phyloP scores from a whole-genome alignment of 2,329 filamentous ascomycete genomes.

The Nemania diffusa region DNA sequence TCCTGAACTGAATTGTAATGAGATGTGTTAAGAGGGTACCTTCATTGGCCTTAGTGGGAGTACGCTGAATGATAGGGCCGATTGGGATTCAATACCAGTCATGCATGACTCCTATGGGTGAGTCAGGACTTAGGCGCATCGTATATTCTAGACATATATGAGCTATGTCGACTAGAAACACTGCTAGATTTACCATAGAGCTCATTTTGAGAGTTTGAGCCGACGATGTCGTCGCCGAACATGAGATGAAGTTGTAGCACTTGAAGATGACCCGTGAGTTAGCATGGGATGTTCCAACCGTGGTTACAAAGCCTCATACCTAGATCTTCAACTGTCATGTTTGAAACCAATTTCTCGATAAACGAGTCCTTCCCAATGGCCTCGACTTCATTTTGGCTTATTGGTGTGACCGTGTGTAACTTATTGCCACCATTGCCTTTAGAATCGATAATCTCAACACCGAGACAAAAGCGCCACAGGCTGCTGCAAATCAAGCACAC shows the following conservation, averaged over 20 bases:
- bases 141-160: slow-evolving; percentile 44
- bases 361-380: slow-evolving; percentile 41
- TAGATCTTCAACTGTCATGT: slow-evolving; percentile 50
- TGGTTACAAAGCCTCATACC: slow-evolving; percentile 33
- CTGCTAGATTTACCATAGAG: slow-evolving; percentile 47
- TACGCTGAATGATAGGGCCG: neutral
- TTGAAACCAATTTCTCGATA: slow-evolving; percentile 44
- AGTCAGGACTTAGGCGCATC: slow-evolving; percentile 51
- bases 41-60: slow-evolving; percentile 13
- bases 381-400: neutral
- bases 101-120: slow-evolving; percentile 55
- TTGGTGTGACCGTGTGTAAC: neutral
- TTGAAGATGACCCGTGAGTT: slow-evolving; percentile 26
- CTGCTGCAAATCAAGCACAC: slow-evolving; percentile 6
- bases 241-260: slow-evolving; percentile 57
- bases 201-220: slow-evolving; percentile 52
- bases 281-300: slow-evolving; percentile 1
- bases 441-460: neutral
- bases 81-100: slow-evolving; percentile 48
- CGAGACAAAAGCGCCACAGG: slow-evolving; percentile 8
- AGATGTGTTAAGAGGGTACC: slow-evolving; percentile 55
- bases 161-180: slow-evolving; percentile 13
- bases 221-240: slow-evolving; percentile 56
- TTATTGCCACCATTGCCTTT: neutral
- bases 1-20: slow-evolving; percentile 55